phyloP scores from a whole-genome alignment of 75 land plant genomes.

The Ceratopteris richardii region DNA sequence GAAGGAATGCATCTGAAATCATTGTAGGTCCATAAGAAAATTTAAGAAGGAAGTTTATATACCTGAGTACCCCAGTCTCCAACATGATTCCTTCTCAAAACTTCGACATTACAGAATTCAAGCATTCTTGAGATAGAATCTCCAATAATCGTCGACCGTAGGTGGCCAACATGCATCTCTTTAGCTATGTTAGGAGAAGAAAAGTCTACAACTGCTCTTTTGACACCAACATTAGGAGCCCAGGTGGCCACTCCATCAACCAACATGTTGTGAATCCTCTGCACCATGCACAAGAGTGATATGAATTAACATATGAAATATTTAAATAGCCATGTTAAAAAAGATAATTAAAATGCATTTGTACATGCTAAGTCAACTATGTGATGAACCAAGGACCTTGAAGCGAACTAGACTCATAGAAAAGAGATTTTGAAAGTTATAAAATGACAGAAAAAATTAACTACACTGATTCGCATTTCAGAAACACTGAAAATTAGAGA shows the following conservation, averaged over 20 bases:
- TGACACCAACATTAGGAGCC: constrained; percentile 70
- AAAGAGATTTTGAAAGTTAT: neutral
- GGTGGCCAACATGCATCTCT: constrained; percentile 98
- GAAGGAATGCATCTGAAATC: neutral
- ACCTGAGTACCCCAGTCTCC: constrained; percentile 99
- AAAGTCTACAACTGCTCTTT: constrained; percentile 82
- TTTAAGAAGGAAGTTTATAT: neutral
- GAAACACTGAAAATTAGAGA: too few relatives aligned
- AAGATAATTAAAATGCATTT: too few relatives aligned
- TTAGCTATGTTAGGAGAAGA: constrained; percentile 98
- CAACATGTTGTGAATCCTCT: constrained; percentile 77
- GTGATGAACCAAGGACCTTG: too few relatives aligned
- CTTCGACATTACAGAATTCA: constrained; percentile 81
- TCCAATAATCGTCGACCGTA: constrained; percentile 95
- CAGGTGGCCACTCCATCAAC: constrained; percentile 59
- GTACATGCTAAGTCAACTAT: too few relatives aligned
- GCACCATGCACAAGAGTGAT: constrained; percentile 17
- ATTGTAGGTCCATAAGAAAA: too few relatives aligned
- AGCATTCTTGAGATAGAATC: constrained; percentile 77
- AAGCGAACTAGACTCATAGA: neutral
- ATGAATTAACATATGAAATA: neutral
- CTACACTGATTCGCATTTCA: too few relatives aligned
- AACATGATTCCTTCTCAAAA: constrained; percentile 89
- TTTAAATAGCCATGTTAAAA: neutral
- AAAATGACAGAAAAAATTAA: too few relatives aligned